A percentile compares a stretch with the other conserved stretches of the same genome.
Conservation (phyloP, 1,284 basidiomycete species). For the Exobasidium rhododendri region DNA sequence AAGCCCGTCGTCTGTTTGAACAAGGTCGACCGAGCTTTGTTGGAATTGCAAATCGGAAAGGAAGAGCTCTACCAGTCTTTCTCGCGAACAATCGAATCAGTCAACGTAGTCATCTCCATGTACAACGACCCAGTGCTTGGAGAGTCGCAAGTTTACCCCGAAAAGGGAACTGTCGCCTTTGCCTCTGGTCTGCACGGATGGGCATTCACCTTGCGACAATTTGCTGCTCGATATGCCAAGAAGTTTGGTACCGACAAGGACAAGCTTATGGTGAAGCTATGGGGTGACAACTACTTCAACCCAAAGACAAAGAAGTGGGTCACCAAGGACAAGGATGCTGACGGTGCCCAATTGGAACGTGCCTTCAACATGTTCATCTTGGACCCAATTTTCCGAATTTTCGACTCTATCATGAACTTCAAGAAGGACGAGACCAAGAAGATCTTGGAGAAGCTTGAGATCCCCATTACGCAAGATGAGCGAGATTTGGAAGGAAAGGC, state of each 20-base stretch:
- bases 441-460: constrained; percentile 95
- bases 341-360: constrained; percentile 77
- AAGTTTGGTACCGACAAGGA: constrained; percentile 99
- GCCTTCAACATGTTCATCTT: constrained; percentile 75
- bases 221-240: constrained; percentile 91
- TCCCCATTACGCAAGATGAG: constrained; percentile 86
- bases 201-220: constrained; percentile 98
- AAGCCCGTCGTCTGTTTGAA: constrained; percentile 99
- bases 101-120: constrained; percentile 98
- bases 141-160: constrained; percentile 98
- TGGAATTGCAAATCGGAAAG: constrained; percentile 96
- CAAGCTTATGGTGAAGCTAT: constrained; percentile 96
- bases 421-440: constrained; percentile 84
- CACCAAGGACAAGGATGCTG: constrained; percentile 71
- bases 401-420: constrained; percentile 99
- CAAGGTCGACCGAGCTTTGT: constrained; percentile 99
- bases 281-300: constrained; percentile 99
- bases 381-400: constrained; percentile 98
- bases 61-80: constrained; percentile 98
- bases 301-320: constrained; percentile 96
- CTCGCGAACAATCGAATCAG: constrained; percentile 93
- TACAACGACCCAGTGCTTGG: constrained; percentile 93
- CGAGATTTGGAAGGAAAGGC: constrained; percentile 93
- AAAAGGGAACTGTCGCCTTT: constrained; percentile 97
- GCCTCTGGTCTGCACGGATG: constrained; percentile 99